Evolutionary conservation across 768 basidiomycete genomes (phyloP).

Genomic region (Pulveroboletus frians): DNA sequence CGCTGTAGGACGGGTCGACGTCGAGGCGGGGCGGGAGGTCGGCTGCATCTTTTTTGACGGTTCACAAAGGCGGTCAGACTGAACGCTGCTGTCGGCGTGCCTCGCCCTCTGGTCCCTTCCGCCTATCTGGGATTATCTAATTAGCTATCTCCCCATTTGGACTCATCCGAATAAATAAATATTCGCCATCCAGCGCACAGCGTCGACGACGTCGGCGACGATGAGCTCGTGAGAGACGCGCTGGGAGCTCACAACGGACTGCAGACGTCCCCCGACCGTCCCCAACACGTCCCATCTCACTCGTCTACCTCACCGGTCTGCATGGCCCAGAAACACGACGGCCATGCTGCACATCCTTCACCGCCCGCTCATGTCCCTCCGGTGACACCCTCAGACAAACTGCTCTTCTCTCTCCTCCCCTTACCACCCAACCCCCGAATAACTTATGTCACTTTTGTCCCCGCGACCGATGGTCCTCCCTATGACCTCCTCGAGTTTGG

Average conservation of each 20-base stretch:
- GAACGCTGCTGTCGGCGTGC: background rate
- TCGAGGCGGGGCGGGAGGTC: conserved; percentile 53
- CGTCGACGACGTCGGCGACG: conserved; percentile 18
- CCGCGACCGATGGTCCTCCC: conserved; percentile 22
- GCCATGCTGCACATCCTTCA: conserved; percentile 12
- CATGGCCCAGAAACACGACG: conserved; percentile 29
- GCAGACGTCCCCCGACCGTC: background rate
- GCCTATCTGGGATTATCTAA: conserved; percentile 21
- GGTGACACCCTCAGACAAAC: conserved; percentile 34
- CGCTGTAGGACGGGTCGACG: conserved; percentile 52
- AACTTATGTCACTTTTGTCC: conserved; percentile 41
- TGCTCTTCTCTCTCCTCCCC: conserved; percentile 45
- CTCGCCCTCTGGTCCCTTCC: background rate
- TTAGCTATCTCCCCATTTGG: conserved; percentile 18
- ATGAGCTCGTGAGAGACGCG: conserved; percentile 25
- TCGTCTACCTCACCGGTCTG: background rate
- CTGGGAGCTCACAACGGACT: conserved; percentile 10
- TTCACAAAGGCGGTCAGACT: conserved; percentile 17
- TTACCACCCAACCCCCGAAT: conserved; percentile 42
- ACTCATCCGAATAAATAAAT: conserved; percentile 6
- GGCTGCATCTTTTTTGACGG: conserved; percentile 44
- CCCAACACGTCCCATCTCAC: conserved; percentile 3
- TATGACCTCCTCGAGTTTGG: conserved; percentile 51
- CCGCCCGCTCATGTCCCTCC: conserved; percentile 14
- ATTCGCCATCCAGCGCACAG: background rate